Evolutionary conservation across 495 filamentous ascomycete genomes (phyloP), one percentile per base, ranked within the genome.

Genomic region (Cudoniella acicularis): DNA sequence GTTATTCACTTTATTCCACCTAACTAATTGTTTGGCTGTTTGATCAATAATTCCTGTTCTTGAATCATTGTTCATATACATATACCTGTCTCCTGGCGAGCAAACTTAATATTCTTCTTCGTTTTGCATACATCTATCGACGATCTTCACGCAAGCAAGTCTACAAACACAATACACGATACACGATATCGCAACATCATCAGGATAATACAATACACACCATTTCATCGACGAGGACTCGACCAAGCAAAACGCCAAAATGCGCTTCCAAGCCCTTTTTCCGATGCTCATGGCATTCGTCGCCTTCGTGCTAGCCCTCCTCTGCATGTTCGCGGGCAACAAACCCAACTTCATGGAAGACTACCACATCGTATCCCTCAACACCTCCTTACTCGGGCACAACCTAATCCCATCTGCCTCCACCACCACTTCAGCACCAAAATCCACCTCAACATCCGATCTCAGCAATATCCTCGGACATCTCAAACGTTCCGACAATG

Each of bases 291-390:
- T 54, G 27, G 61, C 67, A 64, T 76, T 86, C 24, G 79, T 76
- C 17, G 82, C 84, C 41, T 86, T 92, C 64, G 77, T 92, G 46
- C 74, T 93, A 36, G 78, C 78, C 13, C 73, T 91, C 61, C 72
- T 91, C 41, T 86, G 84, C 36, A 78, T 93, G 56, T 85, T 92
- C 61, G 86, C 90, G 2, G 90, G 89, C 27, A 73, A 78, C 9
- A 78, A 80, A 61, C 78, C 70, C 55, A 77, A 74, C 47, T 78
- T 83, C 65, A 79, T 92, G 64, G 78, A 86, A 55, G 70, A 79
- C 13, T 87, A 85, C 43, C 77, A 88, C 47, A 71, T 92, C 49
- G 64, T 92, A 26, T 85, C 82, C 83, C 73, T 90, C 56, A 87
- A 90, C 71, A 83, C 84, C 25, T 86, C 87, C 17, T 75, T 69